These are phyloP conservation scores for Neurospora sp. DNA, from an alignment of 495 filamentous ascomycete species.

Conservation along the genomic window DNA sequence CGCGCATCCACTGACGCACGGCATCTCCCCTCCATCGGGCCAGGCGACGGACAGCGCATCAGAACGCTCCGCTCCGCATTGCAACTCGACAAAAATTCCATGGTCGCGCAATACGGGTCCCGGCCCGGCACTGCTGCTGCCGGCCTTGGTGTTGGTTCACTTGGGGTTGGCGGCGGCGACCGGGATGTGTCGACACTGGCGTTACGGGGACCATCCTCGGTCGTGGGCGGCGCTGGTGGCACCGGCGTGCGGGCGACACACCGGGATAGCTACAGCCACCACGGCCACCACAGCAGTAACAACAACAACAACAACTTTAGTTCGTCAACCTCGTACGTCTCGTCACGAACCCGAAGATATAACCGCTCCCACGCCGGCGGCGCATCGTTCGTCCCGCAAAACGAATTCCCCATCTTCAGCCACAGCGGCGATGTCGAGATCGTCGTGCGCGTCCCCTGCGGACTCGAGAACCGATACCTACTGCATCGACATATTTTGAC, in stretches of 20 bases:
- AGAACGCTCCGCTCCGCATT: conserved; percentile 4
- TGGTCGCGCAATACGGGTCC: neutral
- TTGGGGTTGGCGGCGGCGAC: conserved; percentile 28
- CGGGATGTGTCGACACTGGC: conserved; percentile 30
- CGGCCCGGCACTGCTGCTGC: conserved; percentile 15
- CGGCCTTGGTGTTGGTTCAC: neutral
- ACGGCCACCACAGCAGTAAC: conserved; percentile 17
- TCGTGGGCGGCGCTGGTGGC: conserved; percentile 24
- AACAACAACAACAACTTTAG: neutral
- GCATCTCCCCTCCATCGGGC: neutral
- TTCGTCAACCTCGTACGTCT: conserved; percentile 49
- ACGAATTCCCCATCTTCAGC: conserved; percentile 86
- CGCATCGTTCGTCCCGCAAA: conserved; percentile 58
- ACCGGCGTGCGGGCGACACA: conserved; percentile 17
- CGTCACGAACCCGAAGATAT: conserved; percentile 53
- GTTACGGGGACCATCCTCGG: conserved; percentile 49
- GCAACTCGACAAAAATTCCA: neutral
- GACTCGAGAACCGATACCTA: conserved; percentile 72
- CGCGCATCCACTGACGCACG: neutral
- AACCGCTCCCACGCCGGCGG: conserved; percentile 76
- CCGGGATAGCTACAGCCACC: conserved; percentile 18
- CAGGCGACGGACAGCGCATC: neutral
- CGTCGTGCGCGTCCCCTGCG: conserved; percentile 53
- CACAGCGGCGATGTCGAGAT: conserved; percentile 90
- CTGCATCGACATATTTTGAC: conserved; percentile 76